Evolutionary conservation across 192 early-diverging fungal genomes (phyloP), one percentile per base, ranked within the genome.

Genomic region (Jimgerdemannia flammicorona): DNA sequence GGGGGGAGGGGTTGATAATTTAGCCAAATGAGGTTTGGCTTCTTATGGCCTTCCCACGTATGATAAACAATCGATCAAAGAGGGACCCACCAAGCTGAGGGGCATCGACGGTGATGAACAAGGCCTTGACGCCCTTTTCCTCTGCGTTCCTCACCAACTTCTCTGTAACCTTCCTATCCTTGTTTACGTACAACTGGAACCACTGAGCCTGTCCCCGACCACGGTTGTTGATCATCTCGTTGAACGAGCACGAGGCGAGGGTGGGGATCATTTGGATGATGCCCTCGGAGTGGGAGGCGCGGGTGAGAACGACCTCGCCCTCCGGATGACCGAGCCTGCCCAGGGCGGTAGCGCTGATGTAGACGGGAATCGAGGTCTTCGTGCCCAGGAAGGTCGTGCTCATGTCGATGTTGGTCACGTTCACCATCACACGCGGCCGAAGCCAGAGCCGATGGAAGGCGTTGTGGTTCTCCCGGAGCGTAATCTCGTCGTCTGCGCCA

Each of bases 131-230:
- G 4, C 95, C 95, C 6, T 87, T 90, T 9, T 72, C 79, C 74
- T 96, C 95, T 4, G 93, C 95, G 18, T 90, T 80, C 40, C 86
- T 75, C 8, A 97, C 87, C 39, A 97, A 77, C 20, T 82, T 77
- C 74, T 91, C 86, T 18, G 93, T 87, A 41, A 91, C 81, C 4
- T 39, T 59, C 7, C 94, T 85, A 72, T 97, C 83, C 70, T 85
- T 81, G 78, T 95, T 93, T 10, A 95, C 93, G 75, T 97, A 97
- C 19, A 97, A 88, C 73, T 97, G 95, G 79, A 94, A 88, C 91
- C 89, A 92, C 78, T 87, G 81, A 42, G 81, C 67, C 78, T 83
- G 72, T 3, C 73, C 74, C 86, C n/a, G 43, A 91, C 80, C 72
- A 69, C 70, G 63, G 29, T 29, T 29, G 29, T 29, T 29, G 29